Base-by-base conservation (phyloP, 2,329 filamentous ascomycete species). In the Sarocladiaceae sp. region DNA sequence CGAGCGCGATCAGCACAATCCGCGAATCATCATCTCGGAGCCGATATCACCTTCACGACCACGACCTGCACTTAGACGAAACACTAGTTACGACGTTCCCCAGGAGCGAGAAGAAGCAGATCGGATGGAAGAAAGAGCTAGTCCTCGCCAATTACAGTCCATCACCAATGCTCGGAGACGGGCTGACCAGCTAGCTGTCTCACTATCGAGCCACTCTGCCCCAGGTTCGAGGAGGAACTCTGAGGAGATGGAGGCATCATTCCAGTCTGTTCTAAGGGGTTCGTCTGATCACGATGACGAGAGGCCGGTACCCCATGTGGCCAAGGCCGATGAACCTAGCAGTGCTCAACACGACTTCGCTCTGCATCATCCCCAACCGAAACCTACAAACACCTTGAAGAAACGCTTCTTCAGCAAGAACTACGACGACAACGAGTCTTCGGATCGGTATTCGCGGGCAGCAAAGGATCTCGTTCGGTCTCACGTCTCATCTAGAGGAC, bases 61-160 rank as follows among this genome's bases (percentile, higher is more conserved):
- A 18, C 47, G 47, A n/a, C 71, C 71, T 22, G 71, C 66, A 11
- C 58, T 73, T n/a, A 64, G 70, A 56, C 68, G 71, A 36, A 73
- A 72, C 56, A 73, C 71, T 37, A 73, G 71, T 56, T 73, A 73
- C 52, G 67, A 72, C 52, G 69, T 60, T 12, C 69, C 69, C 1
- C 62, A 66, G 56, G 71, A 73, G 59, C 61, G 67, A 10, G 64
- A 73, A 55, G 64, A 62, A 56, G 71, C 71, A 23, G 71, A 73
- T 53, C 60, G 62, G 35, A 70, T 71, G 10, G 71, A 73, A 59
- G 61, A 65, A 33, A 60, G 56, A 49, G 63, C 66, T n/a, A 66
- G 63, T 2, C 60, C 70, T 56, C 66, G 70, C 5, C 66, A 70
- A 53, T 61, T 69, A 17, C 66, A 64, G 36, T 73, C 71, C 50